Evolutionary conservation across 805 yeast species (phyloP).

Genomic region (Isabelozyma rhagii): DNA sequence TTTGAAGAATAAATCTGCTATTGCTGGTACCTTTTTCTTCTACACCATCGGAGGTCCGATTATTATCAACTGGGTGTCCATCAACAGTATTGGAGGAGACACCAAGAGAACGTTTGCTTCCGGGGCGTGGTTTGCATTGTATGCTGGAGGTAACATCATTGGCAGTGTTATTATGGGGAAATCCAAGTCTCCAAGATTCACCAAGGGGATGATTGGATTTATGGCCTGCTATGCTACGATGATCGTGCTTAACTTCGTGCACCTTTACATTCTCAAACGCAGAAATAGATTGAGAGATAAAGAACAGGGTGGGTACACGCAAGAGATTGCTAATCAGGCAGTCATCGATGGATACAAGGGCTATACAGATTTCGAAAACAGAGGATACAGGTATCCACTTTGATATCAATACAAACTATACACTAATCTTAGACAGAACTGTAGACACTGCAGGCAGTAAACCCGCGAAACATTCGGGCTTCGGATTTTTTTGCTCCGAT

Average conservation of each 20-base stretch:
- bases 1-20: background rate
- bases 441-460: too few species aligned
- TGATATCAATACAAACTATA: background rate
- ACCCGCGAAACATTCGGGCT: too few species aligned
- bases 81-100: constrained; percentile 3
- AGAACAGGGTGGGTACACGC: constrained; percentile 16
- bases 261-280: constrained; percentile 8
- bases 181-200: background rate
- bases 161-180: background rate
- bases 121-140: constrained; percentile 5
- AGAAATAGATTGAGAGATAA: constrained; percentile 14
- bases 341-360: constrained; percentile 20
- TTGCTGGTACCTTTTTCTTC: constrained; percentile 1
- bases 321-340: constrained; percentile 17
- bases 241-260: constrained; percentile 13
- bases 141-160: constrained; percentile 8
- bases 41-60: constrained; percentile 1
- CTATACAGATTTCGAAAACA: constrained; percentile 20
- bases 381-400: constrained; percentile 18
- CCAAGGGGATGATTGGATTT: constrained; percentile 19
- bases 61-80: background rate
- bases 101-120: constrained; percentile 6
- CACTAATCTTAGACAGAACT: too few species aligned
- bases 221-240: constrained; percentile 17
- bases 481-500: too few species aligned